Evolutionary conservation across 148 eudicot genomes (phyloP), one percentile per base, ranked within the genome.

Genomic region (Persicaria tinctoria): DNA sequence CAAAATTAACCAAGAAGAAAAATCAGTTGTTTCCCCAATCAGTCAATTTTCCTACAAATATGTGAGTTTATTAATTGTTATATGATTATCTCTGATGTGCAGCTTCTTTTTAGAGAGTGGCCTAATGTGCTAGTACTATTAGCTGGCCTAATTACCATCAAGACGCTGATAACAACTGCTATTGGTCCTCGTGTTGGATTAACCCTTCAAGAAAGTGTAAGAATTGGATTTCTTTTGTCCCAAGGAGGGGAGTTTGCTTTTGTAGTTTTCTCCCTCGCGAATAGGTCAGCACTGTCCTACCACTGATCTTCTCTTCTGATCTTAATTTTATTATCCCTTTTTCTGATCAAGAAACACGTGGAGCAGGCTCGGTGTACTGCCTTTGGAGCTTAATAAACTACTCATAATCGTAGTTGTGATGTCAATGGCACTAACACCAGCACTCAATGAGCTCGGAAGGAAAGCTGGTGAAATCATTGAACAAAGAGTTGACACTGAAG

Each of bases 211-310:
- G 98, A 95, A 86, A 95, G 98, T 76, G 77, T 95, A 75, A 92
- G 98, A 79, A 86, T 95, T 54, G 97, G 97, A 51, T 89, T 92
- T 72, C 98, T 95, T 79, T 85, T 95, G 74, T 95, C 98, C 66
- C 98, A 95, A 71, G 98, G 98, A 49, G 98, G 98, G n/a, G 98
- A 92, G 80, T 90, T 95, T 79, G 97, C 92, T 72, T 95, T 92
- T 77, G 94, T 95, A 41, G 98, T 95, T 74, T 95, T 95, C 80
- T 92, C 98, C 68, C 86, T 95, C 38, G 98, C 98, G 59, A 95
- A 95, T 79, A 87, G 89, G 98, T 84, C 53, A 81, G 84, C 77
- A 76, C 51, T 9, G 13, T 70, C 64, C 54, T 54, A 20, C 41
- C 70, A 46, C 70, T 8, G 32, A 17, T 23, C 23, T 55, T 17